Evolutionary conservation across 1,139 yeast genomes (phyloP).

Genomic region (Yamadazyma spencermartinsiae): DNA sequence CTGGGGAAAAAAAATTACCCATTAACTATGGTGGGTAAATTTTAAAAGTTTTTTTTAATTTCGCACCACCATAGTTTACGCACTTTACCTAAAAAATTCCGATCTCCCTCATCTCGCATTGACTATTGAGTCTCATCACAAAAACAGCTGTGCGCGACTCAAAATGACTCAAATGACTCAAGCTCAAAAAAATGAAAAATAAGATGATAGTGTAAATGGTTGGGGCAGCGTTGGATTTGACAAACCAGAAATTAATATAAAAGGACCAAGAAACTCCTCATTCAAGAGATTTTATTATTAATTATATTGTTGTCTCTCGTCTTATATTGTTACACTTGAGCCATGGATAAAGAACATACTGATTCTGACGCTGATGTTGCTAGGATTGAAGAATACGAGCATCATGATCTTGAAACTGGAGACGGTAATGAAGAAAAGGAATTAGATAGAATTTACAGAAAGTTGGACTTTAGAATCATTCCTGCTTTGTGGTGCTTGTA

Average conservation of each 20-base stretch:
- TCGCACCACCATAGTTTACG: no score
- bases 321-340: not conserved
- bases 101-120: not conserved
- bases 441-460: constrained; percentile 62
- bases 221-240: not conserved
- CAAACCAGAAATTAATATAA: not conserved
- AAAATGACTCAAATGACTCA: constrained; percentile 4
- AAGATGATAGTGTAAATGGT: not conserved
- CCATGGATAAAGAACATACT: constrained; percentile 1
- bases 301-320: not conserved
- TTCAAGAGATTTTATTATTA: not conserved
- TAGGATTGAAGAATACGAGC: not conserved
- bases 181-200: not conserved
- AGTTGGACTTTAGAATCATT: constrained; percentile 68
- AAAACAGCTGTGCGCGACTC: not conserved
- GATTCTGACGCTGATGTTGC: not conserved
- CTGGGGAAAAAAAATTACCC: no score
- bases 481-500: constrained; percentile 84
- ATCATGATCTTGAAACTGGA: constrained; percentile 6
- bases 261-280: not conserved
- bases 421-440: constrained; percentile 21
- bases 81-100: no score
- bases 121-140: not conserved
- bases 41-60: no score
- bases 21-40: no score